phyloP scores from a whole-genome alignment of 2,329 filamentous ascomycete species.

The Trematosphaeria pertusa region DNA sequence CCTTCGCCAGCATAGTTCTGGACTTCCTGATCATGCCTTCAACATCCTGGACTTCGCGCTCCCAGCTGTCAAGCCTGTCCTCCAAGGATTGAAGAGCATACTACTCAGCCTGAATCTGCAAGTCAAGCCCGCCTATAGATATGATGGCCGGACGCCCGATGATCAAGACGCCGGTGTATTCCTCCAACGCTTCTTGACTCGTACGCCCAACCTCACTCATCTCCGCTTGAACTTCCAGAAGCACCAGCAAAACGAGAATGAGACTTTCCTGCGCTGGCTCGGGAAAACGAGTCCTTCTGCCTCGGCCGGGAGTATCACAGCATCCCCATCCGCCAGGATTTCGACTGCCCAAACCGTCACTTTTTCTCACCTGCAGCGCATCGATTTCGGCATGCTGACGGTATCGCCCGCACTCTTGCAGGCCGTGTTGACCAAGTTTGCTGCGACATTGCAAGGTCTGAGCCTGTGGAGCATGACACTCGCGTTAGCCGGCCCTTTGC shows the following conservation, averaged over 20 bases:
- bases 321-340: background rate
- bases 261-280: conserved; percentile 49
- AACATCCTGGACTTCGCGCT: conserved; percentile 52
- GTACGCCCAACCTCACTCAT: conserved; percentile 55
- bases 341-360: conserved; percentile 15
- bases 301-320: background rate
- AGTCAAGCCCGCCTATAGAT: conserved; percentile 13
- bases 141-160: conserved; percentile 14
- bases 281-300: conserved; percentile 18
- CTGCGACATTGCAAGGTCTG: conserved; percentile 53
- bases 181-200: conserved; percentile 49
- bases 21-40: conserved; percentile 53
- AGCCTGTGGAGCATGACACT: conserved; percentile 56
- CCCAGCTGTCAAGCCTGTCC: conserved; percentile 48
- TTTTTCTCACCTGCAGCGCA: conserved; percentile 20
- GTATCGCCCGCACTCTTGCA: conserved; percentile 15
- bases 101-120: conserved; percentile 46
- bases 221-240: conserved; percentile 61
- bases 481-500: no score
- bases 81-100: conserved; percentile 57
- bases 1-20: conserved; percentile 43
- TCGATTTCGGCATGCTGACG: conserved; percentile 34
- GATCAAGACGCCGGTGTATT: conserved; percentile 21
- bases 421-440: conserved; percentile 47
- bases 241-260: conserved; percentile 19